Base-by-base conservation (phyloP, 768 basidiomycete species). In the Suillus occidentalis region DNA sequence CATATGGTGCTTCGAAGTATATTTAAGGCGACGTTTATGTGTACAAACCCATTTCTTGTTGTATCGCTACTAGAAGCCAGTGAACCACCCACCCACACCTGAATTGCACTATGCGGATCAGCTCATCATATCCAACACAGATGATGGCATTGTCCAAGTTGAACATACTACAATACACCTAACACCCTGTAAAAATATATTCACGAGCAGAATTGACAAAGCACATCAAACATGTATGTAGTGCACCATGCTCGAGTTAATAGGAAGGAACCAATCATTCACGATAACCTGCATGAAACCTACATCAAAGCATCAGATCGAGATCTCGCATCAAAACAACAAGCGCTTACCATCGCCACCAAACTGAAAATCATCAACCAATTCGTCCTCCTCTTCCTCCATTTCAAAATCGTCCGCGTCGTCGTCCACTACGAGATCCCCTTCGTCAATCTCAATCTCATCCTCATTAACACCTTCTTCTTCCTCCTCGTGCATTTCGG, bases 161-260 rank as follows among this genome's bases (percentile, higher is more conserved):
- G 18, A 43, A 20, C 6, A 22, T 22, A 53, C 18, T 52, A 4
- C 3, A 14, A 31, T 18, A 31, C 10, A 34, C 10, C 31, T 34
- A 39, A 39, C 55, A 37, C n/a, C 1, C 37, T 58, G 39, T 58
- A 42, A 1, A 58, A 42, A 40, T 40, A 59, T 16, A 18, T 39
- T 39, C 14, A 28, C 22, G 7, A 34, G 9, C 28, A 20, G 5
- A 10, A 34, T 20, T 31, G 9, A 53, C 49, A 50, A 28, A 37
- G n/a, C 22, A 13, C 7, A 14, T 60, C 70, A 77, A 36, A 76
- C 74, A 36, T 63, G 65, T 55, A 76, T 70, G 9, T 49, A 65
- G 45, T 70, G 69, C 45, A 77, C 75, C 18, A 68, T 75, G 18
- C 70, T 76, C 22, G 65, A 50, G 25, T 57, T 60, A 5, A 65